These are phyloP conservation scores for Stropharia rugosoannulata DNA, from an alignment of 768 basidiomycete genomes.

Conservation along the genomic window DNA sequence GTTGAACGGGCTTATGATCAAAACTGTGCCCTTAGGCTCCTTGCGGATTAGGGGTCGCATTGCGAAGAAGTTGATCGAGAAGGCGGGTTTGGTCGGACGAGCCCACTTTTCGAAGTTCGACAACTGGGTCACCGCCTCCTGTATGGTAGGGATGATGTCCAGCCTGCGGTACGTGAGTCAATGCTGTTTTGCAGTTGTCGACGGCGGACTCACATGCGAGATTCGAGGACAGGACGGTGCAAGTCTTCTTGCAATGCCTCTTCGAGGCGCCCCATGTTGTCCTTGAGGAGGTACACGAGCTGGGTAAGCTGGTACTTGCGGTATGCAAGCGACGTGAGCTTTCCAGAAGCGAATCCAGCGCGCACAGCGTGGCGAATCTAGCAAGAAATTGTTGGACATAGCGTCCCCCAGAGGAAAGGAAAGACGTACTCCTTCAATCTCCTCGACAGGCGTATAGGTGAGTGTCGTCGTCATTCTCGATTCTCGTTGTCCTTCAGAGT, in stretches of 20 bases:
- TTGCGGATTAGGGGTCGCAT: slow-evolving; percentile 68
- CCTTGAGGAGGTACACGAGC: slow-evolving; percentile 70
- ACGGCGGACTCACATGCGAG: slow-evolving; percentile 38
- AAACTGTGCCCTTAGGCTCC: slow-evolving; percentile 73
- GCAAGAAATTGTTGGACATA: background rate
- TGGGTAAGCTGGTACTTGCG: slow-evolving; percentile 78
- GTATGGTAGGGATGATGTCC: slow-evolving; percentile 56
- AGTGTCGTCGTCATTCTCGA: slow-evolving; percentile 21
- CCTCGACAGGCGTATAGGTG: slow-evolving; percentile 49
- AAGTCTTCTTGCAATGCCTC: slow-evolving; percentile 62
- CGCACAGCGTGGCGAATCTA: slow-evolving; percentile 59
- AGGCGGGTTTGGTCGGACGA: slow-evolving; percentile 56
- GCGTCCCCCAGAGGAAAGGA: background rate
- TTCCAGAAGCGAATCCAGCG: slow-evolving; percentile 63
- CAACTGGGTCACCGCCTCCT: slow-evolving; percentile 53
- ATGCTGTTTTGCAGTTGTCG: background rate
- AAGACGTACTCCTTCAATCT: slow-evolving; percentile 45
- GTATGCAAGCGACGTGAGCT: slow-evolving; percentile 61
- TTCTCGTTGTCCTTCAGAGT: background rate
- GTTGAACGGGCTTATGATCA: slow-evolving; percentile 76
- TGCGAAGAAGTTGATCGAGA: slow-evolving; percentile 52
- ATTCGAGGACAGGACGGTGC: slow-evolving; percentile 60
- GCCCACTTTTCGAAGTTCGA: slow-evolving; percentile 75
- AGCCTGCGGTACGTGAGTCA: slow-evolving; percentile 37
- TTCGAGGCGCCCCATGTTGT: slow-evolving; percentile 63